phyloP scores from a whole-genome alignment of 2,329 filamentous ascomycete species.

The Mollisiaceae sp. region DNA sequence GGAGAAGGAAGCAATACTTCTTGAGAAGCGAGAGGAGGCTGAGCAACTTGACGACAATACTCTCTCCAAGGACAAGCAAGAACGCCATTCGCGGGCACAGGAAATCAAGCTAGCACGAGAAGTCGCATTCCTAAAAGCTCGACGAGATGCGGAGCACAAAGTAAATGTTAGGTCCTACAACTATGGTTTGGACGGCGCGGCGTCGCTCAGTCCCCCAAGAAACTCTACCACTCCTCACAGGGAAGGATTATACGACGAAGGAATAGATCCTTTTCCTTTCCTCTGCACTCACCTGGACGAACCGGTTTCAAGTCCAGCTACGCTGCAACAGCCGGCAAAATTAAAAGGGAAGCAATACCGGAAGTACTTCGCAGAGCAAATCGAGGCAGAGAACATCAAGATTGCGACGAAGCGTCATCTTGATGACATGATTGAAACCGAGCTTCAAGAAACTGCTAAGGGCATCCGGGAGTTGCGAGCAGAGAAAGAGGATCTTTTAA shows the following conservation, averaged over 20 bases:
- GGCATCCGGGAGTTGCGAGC: neutral
- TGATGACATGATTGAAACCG: neutral
- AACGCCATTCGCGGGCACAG: neutral
- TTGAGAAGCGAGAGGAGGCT: neutral
- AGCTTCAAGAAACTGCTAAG: neutral
- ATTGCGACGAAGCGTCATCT: neutral
- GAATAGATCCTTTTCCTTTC: too few species aligned
- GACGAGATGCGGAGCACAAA: neutral
- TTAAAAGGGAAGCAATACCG: neutral
- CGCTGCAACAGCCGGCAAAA: neutral
- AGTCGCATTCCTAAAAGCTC: constrained; percentile 20
- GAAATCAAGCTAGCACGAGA: constrained; percentile 7
- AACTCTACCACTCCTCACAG: neutral
- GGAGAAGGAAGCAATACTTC: neutral
- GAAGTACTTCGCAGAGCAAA: neutral
- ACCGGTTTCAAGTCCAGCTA: neutral
- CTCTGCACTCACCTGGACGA: neutral
- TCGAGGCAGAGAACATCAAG: neutral
- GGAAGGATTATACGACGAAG: too few species aligned
- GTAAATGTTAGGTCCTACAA: neutral
- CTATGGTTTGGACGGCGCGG: neutral
- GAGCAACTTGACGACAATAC: too few species aligned
- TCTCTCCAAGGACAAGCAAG: neutral
- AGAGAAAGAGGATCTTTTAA: neutral
- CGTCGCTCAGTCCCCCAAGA: neutral